Base-by-base conservation (phyloP, 805 yeast genomes). In the Naumovozyma baii region DNA sequence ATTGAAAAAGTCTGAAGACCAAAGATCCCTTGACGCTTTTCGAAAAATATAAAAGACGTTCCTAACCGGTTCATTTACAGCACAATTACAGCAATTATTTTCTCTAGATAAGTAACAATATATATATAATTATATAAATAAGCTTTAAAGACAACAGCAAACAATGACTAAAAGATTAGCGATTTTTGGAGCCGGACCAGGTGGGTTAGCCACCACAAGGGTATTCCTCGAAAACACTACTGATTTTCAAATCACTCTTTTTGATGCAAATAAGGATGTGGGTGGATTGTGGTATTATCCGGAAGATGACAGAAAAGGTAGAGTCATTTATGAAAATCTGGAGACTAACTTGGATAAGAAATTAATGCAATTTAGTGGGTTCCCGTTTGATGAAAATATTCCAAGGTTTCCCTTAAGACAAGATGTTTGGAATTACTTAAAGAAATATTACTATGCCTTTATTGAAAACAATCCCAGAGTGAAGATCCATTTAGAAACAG, bases 281-380 rank as follows among this genome's bases (percentile, higher is more conserved):
- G 95, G 94, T 12, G 95, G 95, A 0, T 63, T 84, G 7, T 85
- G 95, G 95, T 73, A 76, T 53, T 80, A 68, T 65, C 40, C 65
- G 55, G 39, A 63, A 33, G 36, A 46, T 36, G 52, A 42, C 3
- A 55, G 55, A 31, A 39, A 48, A 29, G 36, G 40, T 5, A 41
- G 59, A 15, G 66, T 88, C 0, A 74, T 81, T 53, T 84, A 84
- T 55, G 73, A 76, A 37, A 57, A 65, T 32, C 62, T 84, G 42
- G 87, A 80, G 54, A 81, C 94, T 5, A 84, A 84, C 53, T 73
- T 83, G 18, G 76, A 78, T 25, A 68, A 69, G 34, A 66, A 66
- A 22, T 55, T 83, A 37, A 85, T 86, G 95, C 78, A 75, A 39
- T 84, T 70, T 49, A 68, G 69, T 33, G 72, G 66, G 35, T 58